These are phyloP conservation scores for Paraphaeosphaeria sporulosa DNA, from an alignment of 2,329 filamentous ascomycete species.

Conservation along the genomic window DNA sequence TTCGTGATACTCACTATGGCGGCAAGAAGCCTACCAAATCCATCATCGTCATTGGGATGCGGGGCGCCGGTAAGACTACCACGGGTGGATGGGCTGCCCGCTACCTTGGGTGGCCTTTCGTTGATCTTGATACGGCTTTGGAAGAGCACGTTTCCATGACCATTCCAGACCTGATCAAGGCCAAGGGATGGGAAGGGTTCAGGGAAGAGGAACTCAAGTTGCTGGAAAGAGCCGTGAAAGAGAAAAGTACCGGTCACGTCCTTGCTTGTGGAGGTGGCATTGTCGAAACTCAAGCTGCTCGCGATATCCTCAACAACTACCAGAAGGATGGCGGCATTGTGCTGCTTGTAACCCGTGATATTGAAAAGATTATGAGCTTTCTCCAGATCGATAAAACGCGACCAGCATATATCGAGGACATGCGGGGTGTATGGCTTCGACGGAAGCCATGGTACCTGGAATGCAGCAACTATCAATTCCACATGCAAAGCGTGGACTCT, in stretches of 20 bases:
- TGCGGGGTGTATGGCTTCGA: slow-evolving; percentile 87
- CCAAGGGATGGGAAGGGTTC: slow-evolving; percentile 87
- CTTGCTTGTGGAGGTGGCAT: slow-evolving; percentile 95
- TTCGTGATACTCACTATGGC: slow-evolving; percentile 46
- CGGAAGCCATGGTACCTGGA: slow-evolving; percentile 89
- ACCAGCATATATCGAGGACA: slow-evolving; percentile 91
- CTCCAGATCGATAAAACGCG: slow-evolving; percentile 87
- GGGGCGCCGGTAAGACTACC: slow-evolving; percentile 95
- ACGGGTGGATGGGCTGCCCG: slow-evolving; percentile 84
- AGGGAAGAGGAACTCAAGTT: slow-evolving; percentile 78
- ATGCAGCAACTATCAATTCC: slow-evolving; percentile 94
- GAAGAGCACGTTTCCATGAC: slow-evolving; percentile 76
- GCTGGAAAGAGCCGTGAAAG: slow-evolving; percentile 75
- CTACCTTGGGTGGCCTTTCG: slow-evolving; percentile 76
- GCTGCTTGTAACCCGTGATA: slow-evolving; percentile 85
- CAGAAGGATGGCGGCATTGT: slow-evolving; percentile 81
- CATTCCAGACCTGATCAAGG: slow-evolving; percentile 85
- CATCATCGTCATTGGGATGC: slow-evolving; percentile 96
- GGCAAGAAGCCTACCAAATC: slow-evolving; percentile 63
- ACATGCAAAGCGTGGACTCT: slow-evolving; percentile 72
- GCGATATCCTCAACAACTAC: slow-evolving; percentile 77
- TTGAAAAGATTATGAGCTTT: slow-evolving; percentile 87
- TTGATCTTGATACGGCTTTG: slow-evolving; percentile 88
- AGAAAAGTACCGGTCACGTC: slow-evolving; percentile 77
- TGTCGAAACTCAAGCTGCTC: slow-evolving; percentile 83